A percentile compares a stretch with the other conserved stretches of the same genome.
Evolutionary conservation across 1,284 basidiomycete genomes (phyloP).

Genomic region (Trametes pubescens): DNA sequence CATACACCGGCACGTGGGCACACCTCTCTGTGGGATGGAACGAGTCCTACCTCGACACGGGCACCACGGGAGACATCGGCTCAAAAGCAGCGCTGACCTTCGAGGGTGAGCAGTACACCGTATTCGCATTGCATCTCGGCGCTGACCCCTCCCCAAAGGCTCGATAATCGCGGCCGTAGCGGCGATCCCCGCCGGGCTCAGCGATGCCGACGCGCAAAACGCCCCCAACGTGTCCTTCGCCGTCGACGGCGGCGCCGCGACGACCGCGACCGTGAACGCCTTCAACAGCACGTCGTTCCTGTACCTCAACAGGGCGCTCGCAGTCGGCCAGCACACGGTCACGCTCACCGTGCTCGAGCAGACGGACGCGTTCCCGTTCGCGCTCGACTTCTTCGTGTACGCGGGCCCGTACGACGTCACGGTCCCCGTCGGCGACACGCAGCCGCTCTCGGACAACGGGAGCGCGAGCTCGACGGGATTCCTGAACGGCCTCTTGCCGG

Average conservation of each 20-base stretch:
- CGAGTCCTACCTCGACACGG: slow-evolving; percentile 12
- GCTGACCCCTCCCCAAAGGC: not conserved
- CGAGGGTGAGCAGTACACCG: not conserved
- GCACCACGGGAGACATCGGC: not conserved
- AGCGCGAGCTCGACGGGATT: slow-evolving; percentile 3
- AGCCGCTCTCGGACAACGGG: not conserved
- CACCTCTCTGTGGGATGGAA: slow-evolving; percentile 1
- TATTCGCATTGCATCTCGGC: not conserved
- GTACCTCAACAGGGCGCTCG: not conserved
- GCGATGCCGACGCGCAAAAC: not conserved
- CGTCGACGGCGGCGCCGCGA: slow-evolving; percentile 7
- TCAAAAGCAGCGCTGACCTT: slow-evolving; percentile 7
- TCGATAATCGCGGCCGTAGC: not conserved
- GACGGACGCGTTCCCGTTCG: slow-evolving; percentile 18
- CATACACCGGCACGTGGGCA: not conserved
- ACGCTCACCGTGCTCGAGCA: slow-evolving; percentile 4
- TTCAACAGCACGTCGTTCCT: slow-evolving; percentile 1
- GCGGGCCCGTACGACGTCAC: slow-evolving; percentile 2
- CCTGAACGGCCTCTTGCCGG: not conserved
- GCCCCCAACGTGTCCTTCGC: slow-evolving; percentile 10
- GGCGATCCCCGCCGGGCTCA: slow-evolving; percentile 3
- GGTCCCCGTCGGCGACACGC: not conserved
- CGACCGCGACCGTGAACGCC: not conserved
- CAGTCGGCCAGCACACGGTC: slow-evolving; percentile 3
- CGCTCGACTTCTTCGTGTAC: slow-evolving; percentile 14